Conservation (phyloP, 352 stramenopile species). For the Pythium phragmiticola region DNA sequence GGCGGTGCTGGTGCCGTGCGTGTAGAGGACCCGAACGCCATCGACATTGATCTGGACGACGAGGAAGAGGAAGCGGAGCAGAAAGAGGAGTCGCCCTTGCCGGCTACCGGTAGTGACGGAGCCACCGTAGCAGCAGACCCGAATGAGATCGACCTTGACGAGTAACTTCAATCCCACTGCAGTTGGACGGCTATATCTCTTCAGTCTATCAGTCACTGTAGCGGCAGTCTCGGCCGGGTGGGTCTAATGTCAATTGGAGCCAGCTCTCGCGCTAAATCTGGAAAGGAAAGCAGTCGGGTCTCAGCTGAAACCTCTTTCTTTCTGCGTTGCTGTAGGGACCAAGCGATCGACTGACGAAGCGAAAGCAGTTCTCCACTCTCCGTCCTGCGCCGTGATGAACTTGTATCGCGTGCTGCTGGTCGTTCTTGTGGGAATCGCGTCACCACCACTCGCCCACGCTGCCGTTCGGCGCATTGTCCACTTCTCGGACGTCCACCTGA, state of each 20-base stretch:
- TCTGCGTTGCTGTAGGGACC: not conserved
- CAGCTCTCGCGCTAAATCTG: too few species aligned
- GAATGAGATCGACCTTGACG: slow-evolving; percentile 31
- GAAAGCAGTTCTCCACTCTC: not conserved
- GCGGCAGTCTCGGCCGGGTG: too few species aligned
- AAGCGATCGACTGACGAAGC: not conserved
- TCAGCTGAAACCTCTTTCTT: too few species aligned
- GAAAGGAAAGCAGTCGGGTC: too few species aligned
- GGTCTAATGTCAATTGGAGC: too few species aligned
- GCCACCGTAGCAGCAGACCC: slow-evolving; percentile 6
- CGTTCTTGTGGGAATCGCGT: not conserved
- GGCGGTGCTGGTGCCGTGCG: not conserved
- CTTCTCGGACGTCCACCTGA: slow-evolving; percentile 86
- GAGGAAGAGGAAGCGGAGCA: slow-evolving; percentile 3
- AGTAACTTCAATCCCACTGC: slow-evolving; percentile 2
- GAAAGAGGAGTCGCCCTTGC: not conserved
- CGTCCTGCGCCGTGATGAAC: not conserved
- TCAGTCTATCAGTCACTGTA: too few species aligned
- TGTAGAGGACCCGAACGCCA: slow-evolving; percentile 37
- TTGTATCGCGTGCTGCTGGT: slow-evolving; percentile 4
- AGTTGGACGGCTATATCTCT: not conserved
- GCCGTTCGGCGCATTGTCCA: slow-evolving; percentile 50
- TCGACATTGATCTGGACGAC: slow-evolving; percentile 34
- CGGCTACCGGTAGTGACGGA: not conserved
- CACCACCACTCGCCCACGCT: not conserved